These are phyloP conservation scores for Paecilomyces dactylethromorphus DNA, from an alignment of 2,329 filamentous ascomycete species.

Conservation along the genomic window DNA sequence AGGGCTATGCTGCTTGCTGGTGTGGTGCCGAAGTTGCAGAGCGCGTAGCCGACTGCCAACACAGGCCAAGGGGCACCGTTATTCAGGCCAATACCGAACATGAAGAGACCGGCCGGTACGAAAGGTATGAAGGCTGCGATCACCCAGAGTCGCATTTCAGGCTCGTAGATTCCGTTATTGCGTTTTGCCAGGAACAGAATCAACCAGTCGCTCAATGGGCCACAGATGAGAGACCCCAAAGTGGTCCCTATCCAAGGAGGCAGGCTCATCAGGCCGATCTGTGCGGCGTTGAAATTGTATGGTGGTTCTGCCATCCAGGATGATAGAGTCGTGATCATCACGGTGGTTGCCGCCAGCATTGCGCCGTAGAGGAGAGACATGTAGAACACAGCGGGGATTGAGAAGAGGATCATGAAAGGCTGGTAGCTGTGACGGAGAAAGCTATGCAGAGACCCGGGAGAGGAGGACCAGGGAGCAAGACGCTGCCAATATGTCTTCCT, in stretches of 20 bases:
- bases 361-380: conserved; percentile 34
- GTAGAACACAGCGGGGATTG: conserved; percentile 46
- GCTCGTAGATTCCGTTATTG: conserved; percentile 38
- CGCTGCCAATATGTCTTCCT: conserved; percentile 39
- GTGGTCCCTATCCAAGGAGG: conserved; percentile 35
- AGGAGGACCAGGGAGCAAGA: conserved; percentile 23
- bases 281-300: conserved; percentile 33
- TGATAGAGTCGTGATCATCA: conserved; percentile 31
- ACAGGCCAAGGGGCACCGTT: conserved; percentile 27
- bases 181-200: conserved; percentile 29
- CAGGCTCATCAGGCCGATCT: conserved; percentile 35
- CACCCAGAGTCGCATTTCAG: conserved; percentile 39
- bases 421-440: conserved; percentile 20
- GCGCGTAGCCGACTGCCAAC: conserved; percentile 13
- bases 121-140: conserved; percentile 18
- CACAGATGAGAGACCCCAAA: conserved; percentile 25
- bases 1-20: background rate
- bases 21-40: background rate
- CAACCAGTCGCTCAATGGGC: conserved; percentile 30
- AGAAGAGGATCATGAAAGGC: conserved; percentile 22
- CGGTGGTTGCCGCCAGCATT: conserved; percentile 30
- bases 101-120: conserved; percentile 28
- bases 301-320: conserved; percentile 31
- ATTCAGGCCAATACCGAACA: conserved; percentile 32
- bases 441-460: conserved; percentile 10